Conservation (phyloP, 805 yeast species). For the Myxozyma neotropica region DNA sequence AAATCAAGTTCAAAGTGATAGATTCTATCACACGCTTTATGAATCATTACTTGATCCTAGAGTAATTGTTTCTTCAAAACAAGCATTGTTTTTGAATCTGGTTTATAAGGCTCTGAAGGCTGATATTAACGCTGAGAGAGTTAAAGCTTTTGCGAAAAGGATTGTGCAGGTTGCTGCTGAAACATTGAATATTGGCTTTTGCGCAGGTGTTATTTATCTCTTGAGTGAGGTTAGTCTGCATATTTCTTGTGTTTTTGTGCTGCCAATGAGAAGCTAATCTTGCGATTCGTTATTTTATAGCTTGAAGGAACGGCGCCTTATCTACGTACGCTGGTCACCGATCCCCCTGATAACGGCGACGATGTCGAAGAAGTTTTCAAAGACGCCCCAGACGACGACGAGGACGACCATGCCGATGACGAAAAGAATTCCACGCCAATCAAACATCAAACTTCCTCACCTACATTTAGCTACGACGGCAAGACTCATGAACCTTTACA, state of each 20-base stretch:
- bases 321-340: slow-evolving; percentile 61
- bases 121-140: slow-evolving; percentile 64
- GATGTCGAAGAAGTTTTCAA: slow-evolving; percentile 46
- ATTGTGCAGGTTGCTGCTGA: slow-evolving; percentile 79
- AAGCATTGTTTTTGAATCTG: slow-evolving; percentile 85
- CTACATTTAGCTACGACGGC: slow-evolving; percentile 62
- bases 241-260: not conserved
- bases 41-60: slow-evolving; percentile 87
- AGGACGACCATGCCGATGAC: slow-evolving; percentile 32
- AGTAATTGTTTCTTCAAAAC: slow-evolving; percentile 83
- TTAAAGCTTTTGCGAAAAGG: slow-evolving; percentile 88
- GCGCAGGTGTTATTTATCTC: slow-evolving; percentile 78
- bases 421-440: slow-evolving; percentile 13
- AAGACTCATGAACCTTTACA: slow-evolving; percentile 89
- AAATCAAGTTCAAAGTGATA: slow-evolving; percentile 48
- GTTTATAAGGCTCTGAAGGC: slow-evolving; percentile 78
- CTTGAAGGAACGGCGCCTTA: slow-evolving; percentile 66
- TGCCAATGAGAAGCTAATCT: too few species aligned
- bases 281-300: not conserved
- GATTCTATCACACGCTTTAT: slow-evolving; percentile 85
- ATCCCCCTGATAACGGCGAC: slow-evolving; percentile 55
- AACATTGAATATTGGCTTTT: slow-evolving; percentile 87
- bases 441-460: slow-evolving; percentile 13
- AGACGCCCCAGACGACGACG: slow-evolving; percentile 42
- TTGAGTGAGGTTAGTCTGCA: slow-evolving; percentile 54